A percentile compares a stretch with the other conserved stretches of the same genome.
These are phyloP conservation scores for Yamadazyma scolyti DNA, from an alignment of 805 yeast genomes.

Conservation along the genomic window DNA sequence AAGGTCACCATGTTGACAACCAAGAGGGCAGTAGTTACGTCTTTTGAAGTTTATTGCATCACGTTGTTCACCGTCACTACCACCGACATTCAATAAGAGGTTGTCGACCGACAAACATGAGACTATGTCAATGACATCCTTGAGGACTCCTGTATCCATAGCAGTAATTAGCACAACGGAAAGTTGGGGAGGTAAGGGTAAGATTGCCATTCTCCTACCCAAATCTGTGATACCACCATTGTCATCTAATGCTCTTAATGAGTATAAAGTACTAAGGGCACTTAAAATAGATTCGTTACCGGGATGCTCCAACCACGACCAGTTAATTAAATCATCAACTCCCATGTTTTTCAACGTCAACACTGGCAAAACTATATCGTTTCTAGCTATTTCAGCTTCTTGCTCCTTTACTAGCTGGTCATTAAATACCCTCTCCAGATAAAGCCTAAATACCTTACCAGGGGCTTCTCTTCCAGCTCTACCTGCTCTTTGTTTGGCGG, in stretches of 20 bases:
- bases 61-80: constrained; percentile 60
- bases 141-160: constrained; percentile 51
- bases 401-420: constrained; percentile 66
- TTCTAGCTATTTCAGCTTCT: constrained; percentile 88
- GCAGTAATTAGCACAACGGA: constrained; percentile 83
- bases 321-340: constrained; percentile 75
- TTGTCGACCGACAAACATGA: constrained; percentile 93
- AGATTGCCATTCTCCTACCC: constrained; percentile 82
- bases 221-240: constrained; percentile 70
- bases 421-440: constrained; percentile 66
- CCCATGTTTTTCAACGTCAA: constrained; percentile 80
- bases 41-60: constrained; percentile 82
- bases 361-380: constrained; percentile 81
- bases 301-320: constrained; percentile 94
- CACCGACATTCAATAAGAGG: constrained; percentile 66
- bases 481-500: constrained; percentile 56
- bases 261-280: constrained; percentile 74
- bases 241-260: constrained; percentile 76
- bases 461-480: constrained; percentile 92
- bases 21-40: constrained; percentile 63
- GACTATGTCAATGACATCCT: constrained; percentile 79
- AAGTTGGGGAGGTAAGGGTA: constrained; percentile 91
- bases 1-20: constrained; percentile 77
- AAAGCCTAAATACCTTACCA: constrained; percentile 86
- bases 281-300: constrained; percentile 70